Evolutionary conservation across 164 flowering plant species (phyloP).

Genomic region (Hamamelis virginiana): DNA sequence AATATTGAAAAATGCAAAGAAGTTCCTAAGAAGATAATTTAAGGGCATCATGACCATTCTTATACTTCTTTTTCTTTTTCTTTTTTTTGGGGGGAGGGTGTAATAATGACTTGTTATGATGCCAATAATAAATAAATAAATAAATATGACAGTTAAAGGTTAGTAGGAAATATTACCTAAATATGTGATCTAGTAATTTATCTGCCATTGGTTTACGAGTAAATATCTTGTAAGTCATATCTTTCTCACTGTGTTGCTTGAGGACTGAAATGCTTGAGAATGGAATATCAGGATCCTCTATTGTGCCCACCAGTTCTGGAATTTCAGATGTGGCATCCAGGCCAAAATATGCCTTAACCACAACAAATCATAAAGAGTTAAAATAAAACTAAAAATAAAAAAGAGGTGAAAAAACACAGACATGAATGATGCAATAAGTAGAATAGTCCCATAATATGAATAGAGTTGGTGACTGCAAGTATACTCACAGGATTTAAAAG

Average conservation of each 20-base stretch:
- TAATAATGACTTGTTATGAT: no score
- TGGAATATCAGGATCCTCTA: conserved; percentile 66
- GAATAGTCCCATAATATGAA: background rate
- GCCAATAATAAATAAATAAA: no score
- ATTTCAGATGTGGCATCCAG: conserved; percentile 44
- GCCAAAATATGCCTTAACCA: conserved; percentile 72
- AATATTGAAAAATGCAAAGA: no score
- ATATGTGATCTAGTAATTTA: conserved; percentile 64
- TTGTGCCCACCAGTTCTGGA: conserved; percentile 81
- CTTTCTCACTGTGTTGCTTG: conserved; percentile 53
- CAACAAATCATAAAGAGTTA: conserved; percentile 1
- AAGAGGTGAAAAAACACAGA: background rate
- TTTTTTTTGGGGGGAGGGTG: no score
- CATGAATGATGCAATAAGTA: background rate
- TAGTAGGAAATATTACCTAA: conserved; percentile 53
- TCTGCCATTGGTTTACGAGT: conserved; percentile 72
- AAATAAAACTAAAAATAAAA: background rate
- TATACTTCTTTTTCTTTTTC: no score
- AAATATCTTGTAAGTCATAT: conserved; percentile 75
- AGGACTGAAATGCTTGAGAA: conserved; percentile 83
- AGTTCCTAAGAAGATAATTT: no score
- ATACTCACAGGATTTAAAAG: conserved; percentile 74
- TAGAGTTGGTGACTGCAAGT: background rate
- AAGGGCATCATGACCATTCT: no score
- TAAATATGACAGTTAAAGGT: background rate